phyloP scores from a whole-genome alignment of 2,329 filamentous ascomycete species.

The Fusarium sp. region DNA sequence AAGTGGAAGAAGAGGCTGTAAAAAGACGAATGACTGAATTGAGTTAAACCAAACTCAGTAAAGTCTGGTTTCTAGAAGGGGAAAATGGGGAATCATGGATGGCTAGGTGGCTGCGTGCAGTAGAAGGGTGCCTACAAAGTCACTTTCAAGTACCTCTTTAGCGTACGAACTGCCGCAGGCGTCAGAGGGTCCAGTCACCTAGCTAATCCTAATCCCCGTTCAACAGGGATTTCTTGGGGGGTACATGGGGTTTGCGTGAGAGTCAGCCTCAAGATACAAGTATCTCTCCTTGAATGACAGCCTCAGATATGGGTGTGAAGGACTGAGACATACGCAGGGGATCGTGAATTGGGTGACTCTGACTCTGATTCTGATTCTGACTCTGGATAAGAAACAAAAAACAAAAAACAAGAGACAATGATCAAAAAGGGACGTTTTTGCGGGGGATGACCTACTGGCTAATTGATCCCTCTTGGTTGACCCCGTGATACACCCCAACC shows the following conservation, averaged over 20 bases:
- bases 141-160: constrained; percentile 28
- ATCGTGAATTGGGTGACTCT: constrained; percentile 1
- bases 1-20: constrained; percentile 13
- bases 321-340: constrained; percentile 41
- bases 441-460: constrained; percentile 19
- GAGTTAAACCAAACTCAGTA: background rate
- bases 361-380: background rate
- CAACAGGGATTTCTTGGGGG: constrained; percentile 19
- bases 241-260: constrained; percentile 25
- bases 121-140: constrained; percentile 18
- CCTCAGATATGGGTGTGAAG: constrained; percentile 29
- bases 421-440: constrained; percentile 20
- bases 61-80: constrained; percentile 38
- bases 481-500: constrained; percentile 37
- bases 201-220: background rate
- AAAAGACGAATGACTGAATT: constrained; percentile 13
- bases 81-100: constrained; percentile 15
- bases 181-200: constrained; percentile 31
- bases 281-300: constrained; percentile 29
- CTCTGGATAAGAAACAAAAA: background rate
- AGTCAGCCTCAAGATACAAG: constrained; percentile 26
- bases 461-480: constrained; percentile 33
- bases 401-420: background rate
- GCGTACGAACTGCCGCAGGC: constrained; percentile 39
- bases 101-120: constrained; percentile 19